Evolutionary conservation across 768 basidiomycete genomes (phyloP), one percentile per base, ranked within the genome.

Genomic region (Russula abietina): DNA sequence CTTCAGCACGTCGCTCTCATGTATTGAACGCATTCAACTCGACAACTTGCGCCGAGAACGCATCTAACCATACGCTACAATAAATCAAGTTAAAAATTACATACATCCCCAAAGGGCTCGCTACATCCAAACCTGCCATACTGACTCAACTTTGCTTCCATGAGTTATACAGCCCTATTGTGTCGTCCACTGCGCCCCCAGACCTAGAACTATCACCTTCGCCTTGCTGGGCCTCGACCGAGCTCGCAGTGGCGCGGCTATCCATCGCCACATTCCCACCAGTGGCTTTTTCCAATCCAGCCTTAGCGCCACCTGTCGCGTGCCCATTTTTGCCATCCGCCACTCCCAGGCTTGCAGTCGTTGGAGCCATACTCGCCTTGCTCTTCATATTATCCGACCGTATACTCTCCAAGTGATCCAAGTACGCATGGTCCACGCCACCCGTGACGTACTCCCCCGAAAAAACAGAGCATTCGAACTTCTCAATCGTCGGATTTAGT

Each of bases 391-490:
- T 89, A 70, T 98, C 96, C 41, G 88, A 87, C 22, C 97, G 83
- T 59, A 92, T 70, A 41, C 75, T 77, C 73, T 98, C 92, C 45
- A 99, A 70, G 63, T 84, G 77, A 41, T 77, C 73, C 53, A 99
- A 78, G 76, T 99, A 98, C 50, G 71, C 79, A 67, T 91, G 88
- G 68, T 91, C 86, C 28, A 99, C 89, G 17, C 89, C 89, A 19
- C 97, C 96, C 2, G 96, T 99, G 55, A 98, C 84, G 72, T 99
- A 99, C 72, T 97, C 86, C 50, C 97, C 97, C 10, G 91, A 93
- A 75, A 98, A 99, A 26, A 99, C 96, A 16, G 96, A 98, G 75
- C 96, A 98, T 71, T 99, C 97, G 71, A 98, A 97, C 9, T 78
- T 74, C 56, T 76, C 73, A 71, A 99, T 89, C 17, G 75, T 72